A percentile compares a stretch with the other conserved stretches of the same genome.
Conservation (phyloP, 1,284 basidiomycete genomes). For the Cerrena zonata region DNA sequence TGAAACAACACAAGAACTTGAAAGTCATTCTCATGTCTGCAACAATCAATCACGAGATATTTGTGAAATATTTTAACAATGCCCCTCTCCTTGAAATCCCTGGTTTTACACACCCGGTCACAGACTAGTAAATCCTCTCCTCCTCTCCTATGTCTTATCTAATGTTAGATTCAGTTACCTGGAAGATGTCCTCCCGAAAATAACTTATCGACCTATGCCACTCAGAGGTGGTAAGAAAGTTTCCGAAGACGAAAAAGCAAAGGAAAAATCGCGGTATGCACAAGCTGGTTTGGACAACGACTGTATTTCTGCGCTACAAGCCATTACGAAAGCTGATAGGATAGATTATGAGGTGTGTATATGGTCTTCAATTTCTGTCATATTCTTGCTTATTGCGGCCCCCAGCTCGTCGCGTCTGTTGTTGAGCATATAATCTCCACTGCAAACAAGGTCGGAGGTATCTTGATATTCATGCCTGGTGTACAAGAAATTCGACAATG, state of each 20-base stretch:
- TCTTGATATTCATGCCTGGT: conserved; percentile 86
- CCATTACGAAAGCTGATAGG: conserved; percentile 55
- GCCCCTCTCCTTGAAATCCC: conserved; percentile 83
- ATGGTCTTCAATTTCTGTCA: not conserved
- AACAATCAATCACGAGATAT: conserved; percentile 84
- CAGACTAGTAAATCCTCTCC: conserved; percentile 67
- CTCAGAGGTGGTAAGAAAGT: conserved; percentile 37
- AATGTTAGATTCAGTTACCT: conserved; percentile 51
- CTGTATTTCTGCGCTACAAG: conserved; percentile 52
- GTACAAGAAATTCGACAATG: conserved; percentile 84
- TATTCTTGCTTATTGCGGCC: not conserved
- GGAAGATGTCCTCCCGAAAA: conserved; percentile 65
- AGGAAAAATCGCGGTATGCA: conserved; percentile 44
- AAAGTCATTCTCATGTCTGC: conserved; percentile 86
- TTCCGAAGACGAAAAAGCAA: conserved; percentile 44
- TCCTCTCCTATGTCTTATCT: too few relatives aligned
- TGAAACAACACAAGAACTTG: conserved; percentile 64
- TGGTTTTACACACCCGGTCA: conserved; percentile 76
- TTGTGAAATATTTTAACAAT: conserved; percentile 73
- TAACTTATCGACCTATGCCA: conserved; percentile 43
- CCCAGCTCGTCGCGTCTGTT: conserved; percentile 62
- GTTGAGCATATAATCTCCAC: conserved; percentile 62
- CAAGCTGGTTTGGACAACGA: conserved; percentile 51
- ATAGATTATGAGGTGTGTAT: conserved; percentile 67
- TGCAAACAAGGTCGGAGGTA: conserved; percentile 50